Conservation (phyloP, 257 asterid species). For the Leptodermis oblonga region DNA sequence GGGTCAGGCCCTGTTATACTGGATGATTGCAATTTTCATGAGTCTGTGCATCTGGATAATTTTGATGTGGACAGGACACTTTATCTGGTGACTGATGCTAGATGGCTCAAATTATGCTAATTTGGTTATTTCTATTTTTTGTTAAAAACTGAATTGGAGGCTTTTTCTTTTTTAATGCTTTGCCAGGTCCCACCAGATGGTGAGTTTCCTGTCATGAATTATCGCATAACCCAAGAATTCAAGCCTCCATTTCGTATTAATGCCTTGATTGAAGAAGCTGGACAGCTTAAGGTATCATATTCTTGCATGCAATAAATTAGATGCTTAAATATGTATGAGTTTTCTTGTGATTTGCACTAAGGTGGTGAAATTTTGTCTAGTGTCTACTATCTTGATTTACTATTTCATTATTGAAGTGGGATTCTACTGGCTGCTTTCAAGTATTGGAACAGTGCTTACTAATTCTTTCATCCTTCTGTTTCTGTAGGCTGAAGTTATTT, state of each 20-base stretch:
- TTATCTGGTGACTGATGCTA: constrained; percentile 58
- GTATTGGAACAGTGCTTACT: not conserved
- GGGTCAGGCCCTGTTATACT: constrained; percentile 84
- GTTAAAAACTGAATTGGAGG: constrained; percentile 1
- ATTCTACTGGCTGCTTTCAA: not conserved
- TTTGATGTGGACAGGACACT: constrained; percentile 92
- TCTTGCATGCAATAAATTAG: not conserved
- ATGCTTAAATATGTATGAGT: not conserved
- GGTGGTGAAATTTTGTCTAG: not conserved
- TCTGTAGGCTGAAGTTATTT: constrained; percentile 86
- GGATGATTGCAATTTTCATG: constrained; percentile 99
- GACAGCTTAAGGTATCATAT: constrained; percentile 63
- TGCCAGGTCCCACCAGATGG: constrained; percentile 96
- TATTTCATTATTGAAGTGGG: not conserved
- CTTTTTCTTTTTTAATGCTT: constrained; percentile 6
- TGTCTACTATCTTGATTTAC: not conserved
- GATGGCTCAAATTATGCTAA: constrained; percentile 13
- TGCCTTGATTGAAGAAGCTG: constrained; percentile 93
- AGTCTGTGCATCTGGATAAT: constrained; percentile 93
- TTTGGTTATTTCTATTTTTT: constrained; percentile 18
- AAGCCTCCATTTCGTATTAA: constrained; percentile 94
- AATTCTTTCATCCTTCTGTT: constrained; percentile 14
- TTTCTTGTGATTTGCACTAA: not conserved
- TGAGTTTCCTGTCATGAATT: constrained; percentile 99
- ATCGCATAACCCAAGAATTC: constrained; percentile 98